phyloP scores from a whole-genome alignment of 192 early-diverging fungal species.

The Coemansia sp. region DNA sequence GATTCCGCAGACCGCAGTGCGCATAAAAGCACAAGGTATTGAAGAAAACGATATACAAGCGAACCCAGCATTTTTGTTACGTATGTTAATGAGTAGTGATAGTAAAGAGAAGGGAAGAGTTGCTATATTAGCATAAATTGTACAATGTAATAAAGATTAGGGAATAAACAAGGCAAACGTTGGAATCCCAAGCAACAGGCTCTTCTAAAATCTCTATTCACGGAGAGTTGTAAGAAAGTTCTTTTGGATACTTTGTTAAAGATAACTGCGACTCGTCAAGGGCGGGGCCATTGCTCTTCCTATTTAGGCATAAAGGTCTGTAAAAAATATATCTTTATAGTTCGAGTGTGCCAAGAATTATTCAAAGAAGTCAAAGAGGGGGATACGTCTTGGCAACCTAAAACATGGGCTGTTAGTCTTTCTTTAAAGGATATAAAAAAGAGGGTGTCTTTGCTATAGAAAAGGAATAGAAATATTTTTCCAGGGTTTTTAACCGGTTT shows the following conservation, averaged over 20 bases:
- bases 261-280: too few species aligned
- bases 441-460: background rate
- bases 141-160: background rate
- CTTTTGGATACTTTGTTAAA: too few species aligned
- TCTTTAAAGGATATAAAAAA: background rate
- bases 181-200: background rate
- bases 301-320: background rate
- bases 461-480: background rate
- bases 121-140: background rate
- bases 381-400: background rate
- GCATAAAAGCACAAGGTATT: background rate
- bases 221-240: background rate
- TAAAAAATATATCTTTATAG: background rate
- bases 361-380: slow-evolving; percentile 2
- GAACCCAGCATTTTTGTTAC: background rate
- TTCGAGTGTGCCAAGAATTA: background rate
- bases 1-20: background rate
- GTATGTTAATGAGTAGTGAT: background rate
- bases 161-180: background rate
- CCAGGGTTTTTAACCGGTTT: background rate
- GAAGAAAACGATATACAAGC: background rate
- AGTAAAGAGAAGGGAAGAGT: background rate
- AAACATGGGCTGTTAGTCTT: background rate
- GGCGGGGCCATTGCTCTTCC: too few species aligned
- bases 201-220: background rate